Evolutionary conservation across 1,139 yeast genomes (phyloP), one percentile per base, ranked within the genome.

Genomic region (Blastobotrys raffinosifermentans): DNA sequence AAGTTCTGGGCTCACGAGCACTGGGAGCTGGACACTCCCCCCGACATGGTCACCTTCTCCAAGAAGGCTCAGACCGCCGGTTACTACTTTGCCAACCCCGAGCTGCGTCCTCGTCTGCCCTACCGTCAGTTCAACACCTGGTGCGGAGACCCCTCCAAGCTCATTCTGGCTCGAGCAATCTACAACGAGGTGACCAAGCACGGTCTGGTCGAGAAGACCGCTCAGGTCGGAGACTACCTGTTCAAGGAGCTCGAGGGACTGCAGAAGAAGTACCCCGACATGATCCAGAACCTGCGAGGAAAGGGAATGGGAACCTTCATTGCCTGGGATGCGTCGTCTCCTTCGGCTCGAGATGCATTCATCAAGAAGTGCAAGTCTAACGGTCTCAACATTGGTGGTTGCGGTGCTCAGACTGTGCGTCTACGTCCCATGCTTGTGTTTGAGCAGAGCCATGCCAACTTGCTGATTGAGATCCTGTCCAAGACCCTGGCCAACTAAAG

Each of bases 61-160:
- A 82, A 82, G 71, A 82, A 82, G 68, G 80, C 81, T 68, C 93
- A 83, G 66, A 77, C 87, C 29, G 91, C 93, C 27, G 94, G 94
- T 39, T 83, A 77, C 73, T 82, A 72, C 70, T 83, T 77, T 73
- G 73, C 74, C 53, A 75, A 78, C 66, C 76, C 80, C 27, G 80
- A 75, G 48, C 63, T 83, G 47, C 70, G 80, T 47, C 94, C 94
- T 49, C 70, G 75, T 59, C 54, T 67, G 59, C 76, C 93, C 32
- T 82, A 79, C 71, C 78, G 93, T 61, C 91, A 82, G 69, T 82
- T 82, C 72, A 82, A 82, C 75, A 82, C 94, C 44, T 82, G 94
- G 94, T 80, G 89, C 63, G 94, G 94, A 51, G 94, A 82, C 67
- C 87, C 91, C 57, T 77, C 86, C 44, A 77, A 81, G 65, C 75